phyloP scores from a whole-genome alignment of 306 rosid species.

The Dicorynia guianensis region DNA sequence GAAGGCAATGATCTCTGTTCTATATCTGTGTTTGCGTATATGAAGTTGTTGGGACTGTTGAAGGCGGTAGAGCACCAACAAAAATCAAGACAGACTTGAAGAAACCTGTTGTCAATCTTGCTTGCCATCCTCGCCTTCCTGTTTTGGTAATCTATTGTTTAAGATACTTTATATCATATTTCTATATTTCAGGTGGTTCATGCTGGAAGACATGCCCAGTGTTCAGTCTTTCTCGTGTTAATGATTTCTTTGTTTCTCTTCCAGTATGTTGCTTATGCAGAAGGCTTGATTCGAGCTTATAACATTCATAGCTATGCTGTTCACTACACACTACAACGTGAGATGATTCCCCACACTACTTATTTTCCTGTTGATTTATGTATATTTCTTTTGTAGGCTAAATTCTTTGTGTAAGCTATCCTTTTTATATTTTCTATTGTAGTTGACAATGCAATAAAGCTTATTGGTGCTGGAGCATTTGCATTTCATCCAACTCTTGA shows the following conservation, averaged over 20 bases:
- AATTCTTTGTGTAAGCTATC: constrained; percentile 27
- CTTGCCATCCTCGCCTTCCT: constrained; percentile 99
- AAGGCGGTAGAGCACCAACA: constrained; percentile 96
- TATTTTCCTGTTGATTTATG: constrained; percentile 42
- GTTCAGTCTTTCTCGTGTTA: constrained; percentile 27
- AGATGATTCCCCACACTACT: constrained; percentile 45
- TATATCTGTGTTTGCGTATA: constrained; percentile 46
- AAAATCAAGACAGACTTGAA: constrained; percentile 96
- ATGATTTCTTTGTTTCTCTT: constrained; percentile 38
- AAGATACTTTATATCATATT: constrained; percentile 24
- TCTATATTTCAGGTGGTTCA: constrained; percentile 34
- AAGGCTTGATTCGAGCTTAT: constrained; percentile 96
- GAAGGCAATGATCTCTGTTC: constrained; percentile 23
- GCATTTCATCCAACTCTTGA: constrained; percentile 98
- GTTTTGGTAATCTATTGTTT: constrained; percentile 64
- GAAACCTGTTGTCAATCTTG: constrained; percentile 95
- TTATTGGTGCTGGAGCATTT: constrained; percentile 93
- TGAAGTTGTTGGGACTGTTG: constrained; percentile 97
- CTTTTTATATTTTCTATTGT: constrained; percentile 45
- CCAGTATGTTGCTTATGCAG: constrained; percentile 96
- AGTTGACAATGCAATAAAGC: constrained; percentile 95
- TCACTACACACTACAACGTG: constrained; percentile 92
- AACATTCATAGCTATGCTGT: constrained; percentile 94
- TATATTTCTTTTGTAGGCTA: constrained; percentile 32
- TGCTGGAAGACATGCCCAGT: constrained; percentile 25